Base-by-base conservation (phyloP, 768 basidiomycete genomes). In the Mycena filopes region DNA sequence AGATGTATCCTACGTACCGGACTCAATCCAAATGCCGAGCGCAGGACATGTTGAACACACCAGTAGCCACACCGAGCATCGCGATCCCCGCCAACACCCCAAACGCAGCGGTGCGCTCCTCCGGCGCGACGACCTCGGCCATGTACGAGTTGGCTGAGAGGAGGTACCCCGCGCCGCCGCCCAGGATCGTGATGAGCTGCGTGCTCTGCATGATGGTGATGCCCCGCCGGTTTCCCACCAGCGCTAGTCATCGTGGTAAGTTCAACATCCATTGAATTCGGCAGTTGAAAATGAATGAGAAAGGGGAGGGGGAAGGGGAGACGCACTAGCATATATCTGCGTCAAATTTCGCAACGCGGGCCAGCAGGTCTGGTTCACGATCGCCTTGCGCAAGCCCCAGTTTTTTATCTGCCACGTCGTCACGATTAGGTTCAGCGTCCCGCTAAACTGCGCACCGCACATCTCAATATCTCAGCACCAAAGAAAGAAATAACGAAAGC, bases 281-380 rank as follows among this genome's bases (percentile, higher is more conserved):
- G 38, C 20, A 29, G 10, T 25, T 21, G 10, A 42, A 8, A 49
- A 20, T 33, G 26, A 9, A 9, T 31, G 18, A 7, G 1, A 2
- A 42, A 5, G n/a, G 25, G 18, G 38, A 40, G n/a, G 29, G 15
- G 26, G 11, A n/a, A 21, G 2, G 29, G 20, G 9, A 16, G 15
- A 56, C 67, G 33, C 40, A 65, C 67, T 69, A 2, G 67, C 67
- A 23, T 69, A 69, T 10, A 65, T 69, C 50, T 69, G 67, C 3
- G 59, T 61, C 9, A 69, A 33, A 33, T 69, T 69, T 7, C 67
- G 33, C 7, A 69, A 15, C 11, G 67, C 67, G 11, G 67, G 67
- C 67, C 67, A 69, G 46, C 65, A 65, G 2, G 67, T 69, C 60
- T 69, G 67, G 31, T 69, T 45, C 3, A 69, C 50, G 12, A 69